phyloP scores from a whole-genome alignment of 495 filamentous ascomycete genomes.

The Podospora comata region DNA sequence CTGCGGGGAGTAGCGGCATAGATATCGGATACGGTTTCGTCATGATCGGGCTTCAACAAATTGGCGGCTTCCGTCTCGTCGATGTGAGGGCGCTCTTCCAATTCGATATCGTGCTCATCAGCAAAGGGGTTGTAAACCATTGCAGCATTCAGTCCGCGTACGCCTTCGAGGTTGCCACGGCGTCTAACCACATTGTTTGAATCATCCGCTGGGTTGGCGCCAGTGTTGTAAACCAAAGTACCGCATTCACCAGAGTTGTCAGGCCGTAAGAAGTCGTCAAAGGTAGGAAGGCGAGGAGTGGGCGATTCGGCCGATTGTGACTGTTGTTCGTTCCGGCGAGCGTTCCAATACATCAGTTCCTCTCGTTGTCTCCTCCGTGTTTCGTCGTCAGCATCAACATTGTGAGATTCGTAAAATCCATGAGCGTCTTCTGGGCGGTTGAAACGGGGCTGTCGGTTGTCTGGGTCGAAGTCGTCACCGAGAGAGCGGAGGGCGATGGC shows the following conservation, averaged over 20 bases:
- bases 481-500: slow-evolving; percentile 73
- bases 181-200: slow-evolving; percentile 45
- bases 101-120: slow-evolving; percentile 54
- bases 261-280: slow-evolving; percentile 54
- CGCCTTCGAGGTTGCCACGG: slow-evolving; percentile 41
- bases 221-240: slow-evolving; percentile 51
- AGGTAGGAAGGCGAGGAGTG: slow-evolving; percentile 34
- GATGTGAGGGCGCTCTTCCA: slow-evolving; percentile 40
- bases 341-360: slow-evolving; percentile 70
- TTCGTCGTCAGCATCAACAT: slow-evolving; percentile 66
- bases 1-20: slow-evolving; percentile 47
- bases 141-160: slow-evolving; percentile 51
- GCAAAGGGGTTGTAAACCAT: slow-evolving; percentile 57
- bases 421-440: slow-evolving; percentile 58
- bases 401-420: slow-evolving; percentile 50
- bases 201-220: slow-evolving; percentile 36
- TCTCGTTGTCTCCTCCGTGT: slow-evolving; percentile 62
- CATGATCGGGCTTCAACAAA: slow-evolving; percentile 39
- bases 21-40: slow-evolving; percentile 50
- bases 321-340: slow-evolving; percentile 26
- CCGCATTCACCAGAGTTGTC: slow-evolving; percentile 45
- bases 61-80: slow-evolving; percentile 24
- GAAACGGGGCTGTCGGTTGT: slow-evolving; percentile 49
- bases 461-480: slow-evolving; percentile 70
- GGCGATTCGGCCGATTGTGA: slow-evolving; percentile 15